Percentiles rank a stretch among this genome's conserved stretches.
Evolutionary conservation across 805 yeast species (phyloP).

Genomic region (Kurtzmaniella cleridarum): DNA sequence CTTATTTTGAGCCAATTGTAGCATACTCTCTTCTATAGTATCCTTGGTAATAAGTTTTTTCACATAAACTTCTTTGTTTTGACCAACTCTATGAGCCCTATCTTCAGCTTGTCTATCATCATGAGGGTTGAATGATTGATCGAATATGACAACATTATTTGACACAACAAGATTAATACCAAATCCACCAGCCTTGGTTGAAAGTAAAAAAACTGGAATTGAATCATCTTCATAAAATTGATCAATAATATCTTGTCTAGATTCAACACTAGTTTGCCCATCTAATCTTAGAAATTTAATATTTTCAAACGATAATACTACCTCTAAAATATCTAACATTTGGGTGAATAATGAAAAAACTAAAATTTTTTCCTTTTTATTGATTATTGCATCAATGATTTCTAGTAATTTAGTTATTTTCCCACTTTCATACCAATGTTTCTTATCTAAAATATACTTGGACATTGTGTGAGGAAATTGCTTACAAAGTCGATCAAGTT

Average conservation of each 20-base stretch:
- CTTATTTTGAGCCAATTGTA: slow-evolving; percentile 82
- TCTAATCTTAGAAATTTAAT: slow-evolving; percentile 80
- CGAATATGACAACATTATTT: slow-evolving; percentile 84
- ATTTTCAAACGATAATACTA: slow-evolving; percentile 55
- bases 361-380: slow-evolving; percentile 59
- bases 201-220: slow-evolving; percentile 80
- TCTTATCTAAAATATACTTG: slow-evolving; percentile 46
- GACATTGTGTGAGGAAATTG: slow-evolving; percentile 66
- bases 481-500: slow-evolving; percentile 67
- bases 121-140: slow-evolving; percentile 95
- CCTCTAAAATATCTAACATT: slow-evolving; percentile 81
- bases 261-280: slow-evolving; percentile 91
- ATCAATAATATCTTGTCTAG: slow-evolving; percentile 88
- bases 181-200: slow-evolving; percentile 98
- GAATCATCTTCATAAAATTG: slow-evolving; percentile 74
- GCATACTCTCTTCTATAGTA: slow-evolving; percentile 86
- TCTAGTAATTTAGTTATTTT: slow-evolving; percentile 57
- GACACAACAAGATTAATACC: slow-evolving; percentile 97
- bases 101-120: slow-evolving; percentile 99
- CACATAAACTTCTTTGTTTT: slow-evolving; percentile 76
- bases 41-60: slow-evolving; percentile 64
- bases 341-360: slow-evolving; percentile 92
- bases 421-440: slow-evolving; percentile 65
- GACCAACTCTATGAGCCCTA: slow-evolving; percentile 97
- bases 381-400: slow-evolving; percentile 53